Evolutionary conservation across 2,329 filamentous ascomycete species (phyloP), one percentile per base, ranked within the genome.

Genomic region (Scytalidium sp.): DNA sequence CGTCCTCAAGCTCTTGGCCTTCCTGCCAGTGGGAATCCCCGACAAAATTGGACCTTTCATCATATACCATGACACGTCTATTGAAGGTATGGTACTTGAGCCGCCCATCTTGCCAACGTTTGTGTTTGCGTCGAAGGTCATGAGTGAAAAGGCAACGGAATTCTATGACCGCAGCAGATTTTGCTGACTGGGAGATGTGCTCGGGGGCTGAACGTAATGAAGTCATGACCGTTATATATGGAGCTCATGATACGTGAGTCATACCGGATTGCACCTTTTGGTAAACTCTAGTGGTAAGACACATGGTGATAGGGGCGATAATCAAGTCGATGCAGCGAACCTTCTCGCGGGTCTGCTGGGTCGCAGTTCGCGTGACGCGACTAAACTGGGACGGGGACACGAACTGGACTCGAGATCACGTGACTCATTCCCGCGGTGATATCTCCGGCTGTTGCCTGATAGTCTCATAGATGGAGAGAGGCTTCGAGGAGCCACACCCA

Each of bases 71-170:
- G 52, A 94, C 75, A 3, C 90, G 84, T 64, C 85, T 89, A 72
- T 97, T 97, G 79, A 96, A 96, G 1, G 88, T 87, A 64, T 97
- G 92, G 56, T 87, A 96, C 56, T 87, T 88, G 53, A 97, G 80
- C 46, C 84, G 84, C 29, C 93, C 92, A 84, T 97, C 92, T 62
- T 96, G 90, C 92, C 92, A 97, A 53, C 89, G 78, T 67, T 97
- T 97, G 59, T 90, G 85, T 71, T 97, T 97, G 49, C 89, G 84
- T 46, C 84, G 83, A 40, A 96, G 67, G 64, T 97, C 92, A 64
- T 89, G 83, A 2, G 91, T 95, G 69, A 89, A 97, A 3, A 97
- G 83, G 66, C 92, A 97, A 54, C 82, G 79, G 67, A 87, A 95
- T 63, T 95, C 90, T 63, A 88, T 75, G 36, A 97, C 90, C 0